phyloP scores from a whole-genome alignment of 116 monocot species.

The Zostera marina region DNA sequence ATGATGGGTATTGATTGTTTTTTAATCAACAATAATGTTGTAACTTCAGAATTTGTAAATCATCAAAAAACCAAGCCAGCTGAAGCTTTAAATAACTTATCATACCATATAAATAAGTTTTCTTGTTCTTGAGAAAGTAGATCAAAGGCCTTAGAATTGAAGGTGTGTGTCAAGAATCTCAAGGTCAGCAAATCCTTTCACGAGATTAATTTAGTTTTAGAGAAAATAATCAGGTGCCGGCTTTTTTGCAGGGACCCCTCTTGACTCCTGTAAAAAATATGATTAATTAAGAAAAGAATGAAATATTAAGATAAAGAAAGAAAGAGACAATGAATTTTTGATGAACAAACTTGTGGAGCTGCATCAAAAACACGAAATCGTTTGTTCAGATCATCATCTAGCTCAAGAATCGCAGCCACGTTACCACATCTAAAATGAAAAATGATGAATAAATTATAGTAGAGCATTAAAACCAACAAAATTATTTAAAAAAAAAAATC shows the following conservation, averaged over 20 bases:
- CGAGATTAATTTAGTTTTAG: slow-evolving; percentile 6
- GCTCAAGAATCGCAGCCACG: slow-evolving; percentile 97
- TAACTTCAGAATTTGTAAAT: no score
- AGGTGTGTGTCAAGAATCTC: no score
- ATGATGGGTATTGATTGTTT: no score
- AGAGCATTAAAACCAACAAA: no score
- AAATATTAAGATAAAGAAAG: background rate
- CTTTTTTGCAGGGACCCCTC: slow-evolving; percentile 78
- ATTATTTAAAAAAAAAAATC: no score
- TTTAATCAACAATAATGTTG: no score
- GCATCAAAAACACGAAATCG: slow-evolving; percentile 93
- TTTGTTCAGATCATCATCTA: slow-evolving; percentile 87
- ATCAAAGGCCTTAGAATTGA: background rate
- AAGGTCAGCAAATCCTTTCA: no score
- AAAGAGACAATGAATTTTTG: background rate
- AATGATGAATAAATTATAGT: background rate
- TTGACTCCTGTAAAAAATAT: slow-evolving; percentile 43
- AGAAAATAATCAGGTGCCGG: slow-evolving; percentile 93
- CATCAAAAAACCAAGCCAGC: slow-evolving; percentile 1
- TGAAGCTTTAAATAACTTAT: background rate
- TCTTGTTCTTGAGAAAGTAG: no score
- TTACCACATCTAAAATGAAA: slow-evolving; percentile 63
- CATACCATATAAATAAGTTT: no score
- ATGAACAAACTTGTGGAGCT: slow-evolving; percentile 70
- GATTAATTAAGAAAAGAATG: background rate